phyloP scores from a whole-genome alignment of 805 yeast genomes.

The Teunomyces aglyptinius region DNA sequence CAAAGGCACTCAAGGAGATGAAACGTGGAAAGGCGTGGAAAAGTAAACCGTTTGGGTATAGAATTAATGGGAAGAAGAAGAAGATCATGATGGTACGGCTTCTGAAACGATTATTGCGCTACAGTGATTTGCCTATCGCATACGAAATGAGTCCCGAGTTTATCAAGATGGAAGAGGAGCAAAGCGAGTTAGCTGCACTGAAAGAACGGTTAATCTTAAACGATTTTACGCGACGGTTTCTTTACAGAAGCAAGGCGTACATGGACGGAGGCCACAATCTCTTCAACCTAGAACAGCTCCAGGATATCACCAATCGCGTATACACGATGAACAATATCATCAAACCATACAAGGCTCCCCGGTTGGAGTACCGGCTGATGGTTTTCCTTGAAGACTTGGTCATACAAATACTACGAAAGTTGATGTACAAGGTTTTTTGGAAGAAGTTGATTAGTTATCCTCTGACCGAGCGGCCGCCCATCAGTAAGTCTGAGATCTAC shows the following conservation, averaged over 20 bases:
- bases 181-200: constrained; percentile 22
- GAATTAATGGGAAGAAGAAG: constrained; percentile 6
- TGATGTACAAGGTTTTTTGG: constrained; percentile 4
- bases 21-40: background rate
- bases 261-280: background rate
- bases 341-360: background rate
- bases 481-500: constrained; percentile 1
- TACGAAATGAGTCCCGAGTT: constrained; percentile 48
- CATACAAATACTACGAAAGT: constrained; percentile 1
- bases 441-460: background rate
- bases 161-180: constrained; percentile 44
- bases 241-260: background rate
- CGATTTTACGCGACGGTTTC: constrained; percentile 6
- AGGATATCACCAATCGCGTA: background rate
- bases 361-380: constrained; percentile 5
- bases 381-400: constrained; percentile 12
- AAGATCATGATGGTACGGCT: constrained; percentile 8
- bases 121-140: constrained; percentile 51
- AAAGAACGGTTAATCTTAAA: constrained; percentile 15
- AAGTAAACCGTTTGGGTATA: constrained; percentile 6
- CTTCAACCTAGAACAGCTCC: background rate
- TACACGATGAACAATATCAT: background rate
- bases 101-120: constrained; percentile 25
- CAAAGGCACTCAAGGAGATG: constrained; percentile 19
- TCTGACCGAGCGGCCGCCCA: background rate